Percentiles rank a stretch among this genome's conserved stretches.
Evolutionary conservation across 2,329 filamentous ascomycete genomes (phyloP).

Genomic region (Cercospora sp.): DNA sequence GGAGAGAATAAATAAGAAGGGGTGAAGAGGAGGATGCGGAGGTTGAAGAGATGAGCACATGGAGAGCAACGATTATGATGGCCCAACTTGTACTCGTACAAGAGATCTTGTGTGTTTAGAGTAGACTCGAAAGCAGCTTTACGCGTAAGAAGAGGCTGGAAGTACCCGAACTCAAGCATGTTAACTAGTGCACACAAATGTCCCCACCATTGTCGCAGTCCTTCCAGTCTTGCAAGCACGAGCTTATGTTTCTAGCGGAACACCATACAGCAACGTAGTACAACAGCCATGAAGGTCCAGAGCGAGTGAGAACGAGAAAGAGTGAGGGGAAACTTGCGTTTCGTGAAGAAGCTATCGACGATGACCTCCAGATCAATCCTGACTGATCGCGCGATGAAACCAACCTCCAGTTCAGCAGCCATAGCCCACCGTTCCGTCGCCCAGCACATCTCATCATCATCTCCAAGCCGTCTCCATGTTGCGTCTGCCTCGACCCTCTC

Average conservation of each 20-base stretch:
- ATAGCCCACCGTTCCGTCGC: conserved; percentile 6
- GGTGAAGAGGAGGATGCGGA: neutral
- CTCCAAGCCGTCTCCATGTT: neutral
- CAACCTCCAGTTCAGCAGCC: conserved; percentile 8
- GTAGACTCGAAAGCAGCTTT: neutral
- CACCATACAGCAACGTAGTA: neutral
- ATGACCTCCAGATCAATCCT: neutral
- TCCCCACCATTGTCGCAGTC: neutral
- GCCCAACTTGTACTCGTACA: neutral
- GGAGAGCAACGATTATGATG: neutral
- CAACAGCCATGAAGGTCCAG: neutral
- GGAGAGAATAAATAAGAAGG: conserved; percentile 45
- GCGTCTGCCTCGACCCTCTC: neutral
- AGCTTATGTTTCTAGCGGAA: neutral
- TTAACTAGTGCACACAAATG: neutral
- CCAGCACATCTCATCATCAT: neutral
- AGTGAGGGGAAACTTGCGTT: neutral
- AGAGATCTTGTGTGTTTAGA: neutral
- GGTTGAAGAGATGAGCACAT: neutral
- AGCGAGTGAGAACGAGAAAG: neutral
- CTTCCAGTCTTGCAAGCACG: neutral
- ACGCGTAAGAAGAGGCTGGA: neutral
- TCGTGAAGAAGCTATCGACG: neutral
- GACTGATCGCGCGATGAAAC: neutral
- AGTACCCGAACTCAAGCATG: neutral